These are phyloP conservation scores for Diaporthe nobilis DNA, from an alignment of 2,329 filamentous ascomycete species.

Conservation along the genomic window DNA sequence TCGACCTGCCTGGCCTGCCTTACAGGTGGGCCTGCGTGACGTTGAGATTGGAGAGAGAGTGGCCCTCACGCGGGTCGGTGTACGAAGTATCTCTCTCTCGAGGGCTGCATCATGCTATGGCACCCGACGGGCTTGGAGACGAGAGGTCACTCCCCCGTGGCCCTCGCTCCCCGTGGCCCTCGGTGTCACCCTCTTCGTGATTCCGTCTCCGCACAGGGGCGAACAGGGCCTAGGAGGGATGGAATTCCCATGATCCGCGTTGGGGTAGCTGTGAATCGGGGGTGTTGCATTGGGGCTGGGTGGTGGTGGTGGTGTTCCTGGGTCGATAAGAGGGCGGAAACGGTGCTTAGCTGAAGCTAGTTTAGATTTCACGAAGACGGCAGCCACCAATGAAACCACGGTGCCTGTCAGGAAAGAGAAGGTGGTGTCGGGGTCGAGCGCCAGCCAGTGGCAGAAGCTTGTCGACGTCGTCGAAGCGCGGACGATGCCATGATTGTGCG, in stretches of 20 bases:
- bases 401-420: slow-evolving; percentile 32
- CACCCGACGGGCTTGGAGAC: not conserved
- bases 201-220: slow-evolving; percentile 11
- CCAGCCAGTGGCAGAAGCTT: slow-evolving; percentile 4
- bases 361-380: not conserved
- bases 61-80: not conserved
- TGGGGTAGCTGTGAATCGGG: slow-evolving; percentile 17
- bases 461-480: not conserved
- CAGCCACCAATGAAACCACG: slow-evolving; percentile 18
- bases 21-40: slow-evolving; percentile 21
- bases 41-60: slow-evolving; percentile 28
- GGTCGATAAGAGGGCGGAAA: slow-evolving; percentile 30
- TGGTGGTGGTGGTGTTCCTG: not conserved
- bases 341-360: slow-evolving; percentile 26
- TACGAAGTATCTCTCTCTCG: not conserved
- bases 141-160: slow-evolving; percentile 4
- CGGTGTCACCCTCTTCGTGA: slow-evolving; percentile 25
- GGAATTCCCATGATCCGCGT: slow-evolving; percentile 24
- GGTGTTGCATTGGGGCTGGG: slow-evolving; percentile 9
- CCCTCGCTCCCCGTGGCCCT: not conserved
- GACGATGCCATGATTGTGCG: not conserved
- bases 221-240: not conserved
- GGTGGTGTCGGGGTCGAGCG: slow-evolving; percentile 12
- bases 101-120: slow-evolving; percentile 9
- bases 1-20: slow-evolving; percentile 24